Evolutionary conservation across 2,329 filamentous ascomycete species (phyloP), one percentile per base, ranked within the genome.

Genomic region (Phyllosticta citriasiana): DNA sequence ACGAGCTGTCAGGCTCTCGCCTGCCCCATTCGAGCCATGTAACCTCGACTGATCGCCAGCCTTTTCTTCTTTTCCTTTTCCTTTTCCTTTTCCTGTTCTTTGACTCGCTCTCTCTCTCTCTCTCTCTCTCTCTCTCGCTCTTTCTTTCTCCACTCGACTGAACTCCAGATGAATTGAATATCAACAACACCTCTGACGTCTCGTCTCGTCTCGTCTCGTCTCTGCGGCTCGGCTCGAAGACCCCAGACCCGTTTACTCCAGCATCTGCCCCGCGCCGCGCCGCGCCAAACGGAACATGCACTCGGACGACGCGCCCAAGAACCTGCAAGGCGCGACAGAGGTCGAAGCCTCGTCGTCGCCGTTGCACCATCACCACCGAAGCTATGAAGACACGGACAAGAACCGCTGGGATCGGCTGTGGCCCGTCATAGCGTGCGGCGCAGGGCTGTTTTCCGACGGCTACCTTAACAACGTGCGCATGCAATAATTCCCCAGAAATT

Each of bases 381-480:
- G 53, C 58, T 56, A 60, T 60, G 66, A 68, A 16, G 62, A 57
- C 22, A 71, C 69, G 2, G 69, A 72, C 19, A 74, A 74, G 59
- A 66, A 68, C 3, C 65, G 63, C 64, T 74, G 71, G 73, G 73
- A 75, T 64, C 78, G 83, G 55, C 76, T 82, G 19, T 86, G 84
- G 81, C 90, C 91, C 14, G 88, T 91, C 0, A 87, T 96, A 67
- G 91, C 91, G 53, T 96, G 91, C 70, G 92, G 92, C 65, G 89
- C 91, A 57, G 92, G 92, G 68, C 80, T 96, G 1, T 96, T 96
- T 75, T 91, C 88, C 25, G 92, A 96, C 73, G 92, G 92, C 16
- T 96, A 96, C 73, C 84, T 96, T 71, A 95, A 96, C 75, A 91
- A 89, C 69, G 89, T 91, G 66, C 76, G 67, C 63, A n/a, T 24